A percentile compares a stretch with the other conserved stretches of the same genome.
Evolutionary conservation across 129 eudicot species (phyloP).

Genomic region (Pulicaria dysenterica): DNA sequence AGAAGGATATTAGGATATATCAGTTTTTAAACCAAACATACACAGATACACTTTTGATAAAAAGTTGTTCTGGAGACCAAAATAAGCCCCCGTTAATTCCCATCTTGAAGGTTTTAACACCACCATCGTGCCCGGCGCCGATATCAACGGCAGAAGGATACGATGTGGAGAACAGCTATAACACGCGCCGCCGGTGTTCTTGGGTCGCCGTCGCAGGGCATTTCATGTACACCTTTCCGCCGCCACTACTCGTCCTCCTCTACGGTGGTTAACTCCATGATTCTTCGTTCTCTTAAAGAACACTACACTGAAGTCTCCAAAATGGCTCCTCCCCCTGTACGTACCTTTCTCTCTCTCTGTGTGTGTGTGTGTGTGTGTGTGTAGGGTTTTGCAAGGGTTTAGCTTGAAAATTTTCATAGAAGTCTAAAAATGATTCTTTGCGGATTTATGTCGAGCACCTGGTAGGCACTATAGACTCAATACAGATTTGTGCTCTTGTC

Average conservation of each 20-base stretch:
- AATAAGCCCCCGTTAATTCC: too few species aligned
- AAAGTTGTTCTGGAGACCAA: neutral
- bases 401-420: neutral
- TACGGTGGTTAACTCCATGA: constrained; percentile 60
- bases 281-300: constrained; percentile 80
- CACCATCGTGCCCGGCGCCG: neutral
- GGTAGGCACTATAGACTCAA: constrained; percentile 17
- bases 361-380: neutral
- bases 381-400: constrained; percentile 22
- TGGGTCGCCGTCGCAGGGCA: constrained; percentile 33
- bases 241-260: constrained; percentile 48
- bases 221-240: constrained; percentile 25
- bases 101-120: neutral
- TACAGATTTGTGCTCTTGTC: neutral
- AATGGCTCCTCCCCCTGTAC: constrained; percentile 80
- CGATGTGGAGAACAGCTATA: constrained; percentile 57
- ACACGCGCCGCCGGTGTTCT: constrained; percentile 46
- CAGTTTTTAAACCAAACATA: too few species aligned
- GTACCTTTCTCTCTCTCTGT: constrained; percentile 4
- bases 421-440: neutral
- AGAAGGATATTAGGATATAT: too few species aligned
- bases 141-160: constrained; percentile 17
- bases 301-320: constrained; percentile 77
- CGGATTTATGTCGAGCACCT: constrained; percentile 32
- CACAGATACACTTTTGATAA: too few species aligned